Evolutionary conservation across 192 early-diverging fungal genomes (phyloP), one percentile per base, ranked within the genome.

Genomic region (Mortierella antarctica): DNA sequence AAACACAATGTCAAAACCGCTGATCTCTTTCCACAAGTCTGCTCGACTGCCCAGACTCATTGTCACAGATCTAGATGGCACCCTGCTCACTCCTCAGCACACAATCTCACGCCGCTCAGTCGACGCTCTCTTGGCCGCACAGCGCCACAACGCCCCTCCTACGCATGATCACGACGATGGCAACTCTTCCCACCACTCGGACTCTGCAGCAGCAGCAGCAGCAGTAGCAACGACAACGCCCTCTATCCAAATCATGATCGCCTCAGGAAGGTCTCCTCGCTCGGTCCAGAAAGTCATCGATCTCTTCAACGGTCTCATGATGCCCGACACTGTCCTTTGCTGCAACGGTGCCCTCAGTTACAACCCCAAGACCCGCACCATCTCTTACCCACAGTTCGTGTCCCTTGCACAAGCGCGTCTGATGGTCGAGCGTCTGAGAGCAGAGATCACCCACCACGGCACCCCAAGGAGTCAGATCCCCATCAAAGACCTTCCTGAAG

Each of bases 311-410:
- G 83, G 83, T 0, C 13, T 62, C 21, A 65, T 81, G 54, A 53
- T 82, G 20, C 85, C 85, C 5, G 85, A 84, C 47, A 68, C 81
- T 20, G 76, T 78, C 14, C 48, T 86, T 41, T 83, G 85, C 21
- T 84, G 83, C 45, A 86, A 86, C 62, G 85, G 85, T 39, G 82
- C 83, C 10, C 40, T 86, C 17, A 74, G 59, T 7, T 84, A 83
- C 39, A 69, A 82, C 31, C 71, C 77, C 21, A 47, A 59, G 0
- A 79, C 64, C 20, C 66, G 57, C 42, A 15, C 17, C 12, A 70
- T 79, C 57, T 61, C 69, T 1, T 44, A 67, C 15, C 76, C 76
- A 5, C 76, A 79, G 53, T 79, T 79, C n/a, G 60, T 79, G 6
- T 56, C 62, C 6, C 48, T 71, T 9, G 57, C 55, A 20, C 64